Conservation (phyloP, 176 grass and related monocot genomes). For the Cenchrus fungigraminus region DNA sequence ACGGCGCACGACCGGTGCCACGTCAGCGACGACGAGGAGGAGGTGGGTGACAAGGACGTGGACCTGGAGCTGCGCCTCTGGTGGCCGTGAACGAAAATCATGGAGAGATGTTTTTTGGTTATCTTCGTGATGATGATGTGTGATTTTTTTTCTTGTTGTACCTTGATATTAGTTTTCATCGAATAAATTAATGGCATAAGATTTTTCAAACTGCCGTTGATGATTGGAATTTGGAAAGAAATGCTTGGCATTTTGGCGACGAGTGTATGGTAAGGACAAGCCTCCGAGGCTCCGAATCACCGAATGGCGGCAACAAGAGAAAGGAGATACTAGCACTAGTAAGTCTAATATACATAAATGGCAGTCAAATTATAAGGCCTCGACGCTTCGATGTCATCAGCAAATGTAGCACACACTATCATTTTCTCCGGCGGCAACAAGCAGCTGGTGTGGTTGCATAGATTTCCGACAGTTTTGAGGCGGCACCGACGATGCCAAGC, state of each 20-base stretch:
- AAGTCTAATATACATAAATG: neutral
- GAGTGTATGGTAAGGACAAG: neutral
- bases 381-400: constrained; percentile 22
- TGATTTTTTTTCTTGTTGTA: constrained; percentile 24
- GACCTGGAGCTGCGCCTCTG: constrained; percentile 72
- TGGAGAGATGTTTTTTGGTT: constrained; percentile 12
- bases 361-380: constrained; percentile 27
- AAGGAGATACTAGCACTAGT: neutral
- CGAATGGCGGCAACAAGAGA: neutral
- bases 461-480: constrained; percentile 40
- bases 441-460: neutral
- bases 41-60: constrained; percentile 39
- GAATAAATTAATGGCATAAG: constrained; percentile 43
- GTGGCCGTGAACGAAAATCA: constrained; percentile 43
- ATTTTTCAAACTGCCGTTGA: neutral
- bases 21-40: constrained; percentile 16
- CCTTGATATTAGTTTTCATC: constrained; percentile 22
- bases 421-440: constrained; percentile 3
- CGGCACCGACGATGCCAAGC: constrained; percentile 20
- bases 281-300: neutral
- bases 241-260: neutral
- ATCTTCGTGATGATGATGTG: constrained; percentile 35
- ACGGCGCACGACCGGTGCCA: constrained; percentile 26
- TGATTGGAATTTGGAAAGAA: neutral
- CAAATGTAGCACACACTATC: constrained; percentile 13